Percentiles rank a stretch among this genome's conserved stretches.
These are phyloP conservation scores for Hyaloperonospora brassicae DNA, from an alignment of 352 stramenopile genomes.

Conservation along the genomic window DNA sequence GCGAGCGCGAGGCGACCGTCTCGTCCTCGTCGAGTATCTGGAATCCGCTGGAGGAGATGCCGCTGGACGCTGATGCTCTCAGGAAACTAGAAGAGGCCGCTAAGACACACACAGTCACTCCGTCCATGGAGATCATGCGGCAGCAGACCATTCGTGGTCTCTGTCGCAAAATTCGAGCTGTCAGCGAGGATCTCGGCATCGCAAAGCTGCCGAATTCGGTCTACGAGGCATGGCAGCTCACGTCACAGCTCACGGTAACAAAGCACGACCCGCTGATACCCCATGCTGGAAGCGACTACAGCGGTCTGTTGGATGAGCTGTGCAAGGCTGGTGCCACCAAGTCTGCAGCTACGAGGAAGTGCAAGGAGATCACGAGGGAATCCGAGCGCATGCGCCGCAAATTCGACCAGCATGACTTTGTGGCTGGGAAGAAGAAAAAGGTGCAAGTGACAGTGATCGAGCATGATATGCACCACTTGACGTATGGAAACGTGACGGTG, in stretches of 20 bases:
- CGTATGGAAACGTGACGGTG: conserved; percentile 60
- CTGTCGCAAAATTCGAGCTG: conserved; percentile 57
- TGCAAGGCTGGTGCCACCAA: conserved; percentile 60
- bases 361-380: conserved; percentile 50
- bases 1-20: conserved; percentile 16
- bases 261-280: conserved; percentile 67
- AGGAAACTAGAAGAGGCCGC: conserved; percentile 12
- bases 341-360: conserved; percentile 52
- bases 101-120: conserved; percentile 21
- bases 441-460: conserved; percentile 31
- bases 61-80: conserved; percentile 16
- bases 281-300: conserved; percentile 63
- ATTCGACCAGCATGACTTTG: conserved; percentile 40
- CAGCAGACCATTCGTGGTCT: conserved; percentile 62
- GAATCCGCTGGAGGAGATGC: conserved; percentile 42
- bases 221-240: conserved; percentile 85
- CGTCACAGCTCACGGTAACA: conserved; percentile 57
- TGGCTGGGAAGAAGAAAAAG: conserved; percentile 36
- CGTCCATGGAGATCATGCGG: conserved; percentile 54
- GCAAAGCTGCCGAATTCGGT: conserved; percentile 68
- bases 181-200: conserved; percentile 68
- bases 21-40: conserved; percentile 31
- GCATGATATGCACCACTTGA: conserved; percentile 41
- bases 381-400: conserved; percentile 46
- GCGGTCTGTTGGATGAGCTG: conserved; percentile 60